Base-by-base conservation (phyloP, 2,329 filamentous ascomycete genomes). In the Fusarium guadeloupense region DNA sequence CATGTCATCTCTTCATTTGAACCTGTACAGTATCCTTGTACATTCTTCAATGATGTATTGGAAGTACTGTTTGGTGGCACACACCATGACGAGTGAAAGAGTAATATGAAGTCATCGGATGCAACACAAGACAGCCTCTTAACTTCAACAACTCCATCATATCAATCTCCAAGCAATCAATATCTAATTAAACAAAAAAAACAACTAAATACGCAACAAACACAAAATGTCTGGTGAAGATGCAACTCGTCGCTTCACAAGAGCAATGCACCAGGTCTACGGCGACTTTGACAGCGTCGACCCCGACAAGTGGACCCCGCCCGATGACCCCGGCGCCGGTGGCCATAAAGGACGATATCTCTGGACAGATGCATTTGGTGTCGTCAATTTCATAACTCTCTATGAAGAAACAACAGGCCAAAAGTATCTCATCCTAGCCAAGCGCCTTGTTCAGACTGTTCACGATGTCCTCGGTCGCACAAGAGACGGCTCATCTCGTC, bases 311-410 rank as follows among this genome's bases (percentile, higher is more conserved):
- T 86, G 83, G 84, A 75, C 53, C 1, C 81, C 81, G 2, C 83
- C 83, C 0, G 52, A 66, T 2, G 58, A 67, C n/a, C 77, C 77
- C 2, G 77, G 76, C 23, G 79, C 82, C 1, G 83, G 81, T 7
- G 84, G 83, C 10, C 82, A 85, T 62, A 76, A 75, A n/a, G 84
- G 84, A 17, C 79, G 85, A 14, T 86, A 86, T 66, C 77, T 87
- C 19, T 86, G 84, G 85, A 86, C 83, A 1, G 85, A 87, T 61
- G 83, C 84, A 1, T 86, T 86, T 64, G 85, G 83, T 5, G 80
- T 87, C 8, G 63, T 87, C 54, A 85, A 86, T 67, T 80, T 87
- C 59, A 70, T 87, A 35, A 87, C 84, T 4, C 75, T 87, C 4
- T 76, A 80, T 58, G 72, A 72, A 6, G 77, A 81, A 56, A 75